Percentiles rank a stretch among this genome's conserved stretches.
Evolutionary conservation across 192 early-diverging fungal genomes (phyloP).

Genomic region (Coemansia furcata): DNA sequence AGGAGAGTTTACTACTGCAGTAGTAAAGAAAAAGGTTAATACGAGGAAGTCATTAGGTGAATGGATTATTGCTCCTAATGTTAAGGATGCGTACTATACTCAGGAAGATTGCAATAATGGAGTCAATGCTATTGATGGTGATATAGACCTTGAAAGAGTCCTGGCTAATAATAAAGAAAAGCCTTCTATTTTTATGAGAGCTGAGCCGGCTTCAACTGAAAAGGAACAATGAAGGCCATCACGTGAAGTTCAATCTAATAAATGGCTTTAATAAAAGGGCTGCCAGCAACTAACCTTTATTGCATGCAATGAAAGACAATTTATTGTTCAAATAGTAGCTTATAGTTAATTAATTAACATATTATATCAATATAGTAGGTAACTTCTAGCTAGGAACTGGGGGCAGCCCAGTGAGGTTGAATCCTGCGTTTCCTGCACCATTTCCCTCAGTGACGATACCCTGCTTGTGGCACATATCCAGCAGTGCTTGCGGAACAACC

Average conservation of each 20-base stretch:
- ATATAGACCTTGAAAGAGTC: neutral
- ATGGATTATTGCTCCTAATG: neutral
- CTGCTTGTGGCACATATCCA: conserved; percentile 57
- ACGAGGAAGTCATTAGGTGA: neutral
- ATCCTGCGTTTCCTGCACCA: conserved; percentile 64
- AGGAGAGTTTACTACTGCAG: neutral
- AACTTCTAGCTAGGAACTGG: neutral
- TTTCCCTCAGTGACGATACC: conserved; percentile 64
- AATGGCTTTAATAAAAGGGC: too few species aligned
- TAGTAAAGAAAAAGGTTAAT: neutral
- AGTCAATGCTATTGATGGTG: neutral
- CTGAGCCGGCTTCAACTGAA: too few species aligned
- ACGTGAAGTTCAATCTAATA: too few species aligned
- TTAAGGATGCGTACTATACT: neutral
- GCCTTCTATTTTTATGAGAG: too few species aligned
- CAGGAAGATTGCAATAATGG: neutral
- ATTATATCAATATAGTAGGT: neutral
- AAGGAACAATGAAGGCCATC: too few species aligned
- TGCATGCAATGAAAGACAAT: neutral
- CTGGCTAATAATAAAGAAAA: too few species aligned
- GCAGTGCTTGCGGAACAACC: conserved; percentile 50
- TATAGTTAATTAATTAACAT: neutral
- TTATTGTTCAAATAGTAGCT: neutral
- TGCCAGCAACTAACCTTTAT: neutral
- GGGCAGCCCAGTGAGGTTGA: conserved; percentile 63